phyloP scores from a whole-genome alignment of 2,329 filamentous ascomycete genomes.

The Plectosphaerella plurivora region DNA sequence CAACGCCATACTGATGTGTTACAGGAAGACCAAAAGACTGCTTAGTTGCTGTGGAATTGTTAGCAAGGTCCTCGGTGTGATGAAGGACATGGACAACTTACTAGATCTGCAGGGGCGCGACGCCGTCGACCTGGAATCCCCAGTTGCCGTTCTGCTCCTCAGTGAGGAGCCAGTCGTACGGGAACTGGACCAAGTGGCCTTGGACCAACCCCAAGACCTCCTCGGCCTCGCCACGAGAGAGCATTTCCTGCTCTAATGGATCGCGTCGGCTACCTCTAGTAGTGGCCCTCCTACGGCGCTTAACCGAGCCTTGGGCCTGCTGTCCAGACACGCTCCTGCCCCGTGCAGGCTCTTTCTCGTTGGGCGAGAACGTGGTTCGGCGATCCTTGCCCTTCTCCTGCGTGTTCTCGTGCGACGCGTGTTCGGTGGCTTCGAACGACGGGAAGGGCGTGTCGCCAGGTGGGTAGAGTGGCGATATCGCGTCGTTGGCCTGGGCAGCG shows the following conservation, averaged over 20 bases:
- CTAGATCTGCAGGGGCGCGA: conserved; percentile 97
- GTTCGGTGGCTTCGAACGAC: conserved; percentile 33
- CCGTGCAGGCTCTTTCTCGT: conserved; percentile 41
- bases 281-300: conserved; percentile 61
- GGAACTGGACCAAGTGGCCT: conserved; percentile 85
- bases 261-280: conserved; percentile 65
- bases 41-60: conserved; percentile 26
- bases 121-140: conserved; percentile 93
- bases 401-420: conserved; percentile 22
- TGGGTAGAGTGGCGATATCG: conserved; percentile 36
- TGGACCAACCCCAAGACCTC: conserved; percentile 77
- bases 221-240: conserved; percentile 73
- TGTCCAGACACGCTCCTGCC: conserved; percentile 24
- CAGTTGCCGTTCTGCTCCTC: conserved; percentile 94
- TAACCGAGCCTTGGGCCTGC: conserved; percentile 44
- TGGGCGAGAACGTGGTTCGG: conserved; percentile 52
- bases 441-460: conserved; percentile 42
- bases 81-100: conserved; percentile 41
- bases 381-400: conserved; percentile 39
- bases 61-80: conserved; percentile 14
- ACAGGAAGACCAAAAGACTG: background rate
- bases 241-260: conserved; percentile 68
- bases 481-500: conserved; percentile 23
- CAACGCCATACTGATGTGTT: background rate
- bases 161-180: conserved; percentile 89